A percentile compares a stretch with the other conserved stretches of the same genome.
Evolutionary conservation across 129 eudicot genomes (phyloP).

Genomic region (Smallanthus sonchifolius): DNA sequence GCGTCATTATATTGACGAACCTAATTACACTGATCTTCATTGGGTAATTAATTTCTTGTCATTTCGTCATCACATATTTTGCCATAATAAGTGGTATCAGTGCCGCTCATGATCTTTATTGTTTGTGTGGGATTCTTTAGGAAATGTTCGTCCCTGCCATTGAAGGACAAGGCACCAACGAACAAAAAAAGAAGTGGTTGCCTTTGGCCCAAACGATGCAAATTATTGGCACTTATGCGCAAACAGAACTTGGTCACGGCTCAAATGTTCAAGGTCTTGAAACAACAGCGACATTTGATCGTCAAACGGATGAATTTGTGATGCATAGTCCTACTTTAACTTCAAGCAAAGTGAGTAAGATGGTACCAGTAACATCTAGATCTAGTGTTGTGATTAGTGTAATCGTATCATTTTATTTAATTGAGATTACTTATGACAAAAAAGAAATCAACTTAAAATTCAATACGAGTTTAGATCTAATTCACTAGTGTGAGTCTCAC

Average conservation of each 20-base stretch:
- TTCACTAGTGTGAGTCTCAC: too few relatives aligned
- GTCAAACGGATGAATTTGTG: slow-evolving; percentile 72
- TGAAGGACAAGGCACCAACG: slow-evolving; percentile 86
- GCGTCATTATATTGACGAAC: slow-evolving; percentile 80
- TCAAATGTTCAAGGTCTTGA: slow-evolving; percentile 99
- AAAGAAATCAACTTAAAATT: too few relatives aligned
- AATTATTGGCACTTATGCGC: slow-evolving; percentile 95
- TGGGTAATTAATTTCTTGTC: slow-evolving; percentile 57
- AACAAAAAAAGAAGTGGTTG: slow-evolving; percentile 87
- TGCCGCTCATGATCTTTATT: neutral
- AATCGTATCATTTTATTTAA: too few relatives aligned
- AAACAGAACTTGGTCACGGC: slow-evolving; percentile 99
- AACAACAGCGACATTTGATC: slow-evolving; percentile 96
- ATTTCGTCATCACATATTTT: neutral
- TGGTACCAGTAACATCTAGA: neutral
- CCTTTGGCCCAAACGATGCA: slow-evolving; percentile 88
- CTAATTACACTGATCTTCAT: slow-evolving; percentile 90
- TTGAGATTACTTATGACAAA: too few relatives aligned
- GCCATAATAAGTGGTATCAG: neutral
- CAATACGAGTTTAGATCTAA: too few relatives aligned
- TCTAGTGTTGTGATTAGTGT: neutral
- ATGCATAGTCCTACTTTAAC: slow-evolving; percentile 92
- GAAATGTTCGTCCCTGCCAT: slow-evolving; percentile 91
- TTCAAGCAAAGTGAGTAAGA: slow-evolving; percentile 80
- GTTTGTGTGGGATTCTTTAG: slow-evolving; percentile 25